Conservation (phyloP, 148 eudicot species). For the Vaccinium myrtillus region DNA sequence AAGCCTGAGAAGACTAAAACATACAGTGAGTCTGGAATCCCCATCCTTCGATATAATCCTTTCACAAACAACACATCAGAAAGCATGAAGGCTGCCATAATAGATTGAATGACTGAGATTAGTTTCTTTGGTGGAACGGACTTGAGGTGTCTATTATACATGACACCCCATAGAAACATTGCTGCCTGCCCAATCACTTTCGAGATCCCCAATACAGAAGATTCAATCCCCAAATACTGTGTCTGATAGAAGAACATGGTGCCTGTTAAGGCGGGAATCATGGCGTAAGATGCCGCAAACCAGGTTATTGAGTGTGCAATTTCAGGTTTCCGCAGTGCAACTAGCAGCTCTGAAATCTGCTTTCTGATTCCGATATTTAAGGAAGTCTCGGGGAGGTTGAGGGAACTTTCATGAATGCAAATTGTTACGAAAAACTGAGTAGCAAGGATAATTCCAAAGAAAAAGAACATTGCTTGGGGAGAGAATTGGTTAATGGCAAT, state of each 20-base stretch:
- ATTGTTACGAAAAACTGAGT: conserved; percentile 59
- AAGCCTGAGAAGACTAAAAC: conserved; percentile 71
- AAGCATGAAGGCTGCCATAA: conserved; percentile 70
- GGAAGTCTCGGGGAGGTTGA: conserved; percentile 61
- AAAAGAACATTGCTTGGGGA: conserved; percentile 52
- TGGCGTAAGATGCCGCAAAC: conserved; percentile 79
- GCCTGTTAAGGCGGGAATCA: conserved; percentile 74
- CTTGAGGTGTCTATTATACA: conserved; percentile 56
- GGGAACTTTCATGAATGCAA: conserved; percentile 49
- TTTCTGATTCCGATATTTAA: conserved; percentile 45
- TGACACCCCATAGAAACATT: conserved; percentile 76
- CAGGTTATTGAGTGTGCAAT: conserved; percentile 65
- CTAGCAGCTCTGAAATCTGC: conserved; percentile 58
- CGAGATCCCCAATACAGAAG: conserved; percentile 76
- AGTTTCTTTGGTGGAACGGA: conserved; percentile 64
- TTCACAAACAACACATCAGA: conserved; percentile 80
- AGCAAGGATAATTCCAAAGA: conserved; percentile 46
- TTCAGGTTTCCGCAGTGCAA: conserved; percentile 61
- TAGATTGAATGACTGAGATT: conserved; percentile 59
- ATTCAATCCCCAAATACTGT: conserved; percentile 57
- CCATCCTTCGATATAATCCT: conserved; percentile 56
- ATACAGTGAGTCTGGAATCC: conserved; percentile 67
- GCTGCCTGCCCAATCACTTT: conserved; percentile 89
- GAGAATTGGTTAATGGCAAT: conserved; percentile 48
- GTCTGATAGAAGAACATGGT: conserved; percentile 95